phyloP scores from a whole-genome alignment of 2,329 filamentous ascomycete species.

The Taxawa tesnikishii region DNA sequence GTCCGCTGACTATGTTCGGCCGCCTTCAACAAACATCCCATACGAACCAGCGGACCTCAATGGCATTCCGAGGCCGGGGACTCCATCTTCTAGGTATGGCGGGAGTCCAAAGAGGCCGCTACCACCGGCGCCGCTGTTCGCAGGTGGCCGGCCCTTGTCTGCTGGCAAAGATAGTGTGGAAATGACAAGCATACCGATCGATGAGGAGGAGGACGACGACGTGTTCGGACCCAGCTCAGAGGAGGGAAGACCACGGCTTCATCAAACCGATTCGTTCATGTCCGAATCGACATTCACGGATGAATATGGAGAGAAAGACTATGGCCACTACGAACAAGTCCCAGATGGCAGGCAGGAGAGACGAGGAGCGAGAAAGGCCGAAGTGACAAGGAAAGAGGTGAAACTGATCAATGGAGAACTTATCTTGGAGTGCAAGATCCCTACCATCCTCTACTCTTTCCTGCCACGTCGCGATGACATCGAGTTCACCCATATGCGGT shows the following conservation, averaged over 20 bases:
- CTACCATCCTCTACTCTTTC: slow-evolving; percentile 95
- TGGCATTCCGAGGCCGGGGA: slow-evolving; percentile 79
- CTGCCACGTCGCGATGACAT: slow-evolving; percentile 82
- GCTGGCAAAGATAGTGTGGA: slow-evolving; percentile 36
- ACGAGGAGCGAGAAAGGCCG: slow-evolving; percentile 72
- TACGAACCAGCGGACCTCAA: slow-evolving; percentile 87
- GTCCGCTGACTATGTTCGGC: slow-evolving; percentile 54
- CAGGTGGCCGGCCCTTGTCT: slow-evolving; percentile 36
- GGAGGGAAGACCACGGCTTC: slow-evolving; percentile 39
- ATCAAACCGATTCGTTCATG: slow-evolving; percentile 52
- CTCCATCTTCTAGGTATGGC: slow-evolving; percentile 78
- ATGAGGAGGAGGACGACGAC: slow-evolving; percentile 48
- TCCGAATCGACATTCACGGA: slow-evolving; percentile 50
- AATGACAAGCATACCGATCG: slow-evolving; percentile 59
- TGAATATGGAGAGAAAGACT: slow-evolving; percentile 47
- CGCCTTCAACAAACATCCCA: slow-evolving; percentile 55
- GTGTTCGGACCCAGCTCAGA: slow-evolving; percentile 50
- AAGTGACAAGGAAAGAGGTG: slow-evolving; percentile 89
- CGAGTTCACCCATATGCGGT: slow-evolving; percentile 98
- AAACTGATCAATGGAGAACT: slow-evolving; percentile 95
- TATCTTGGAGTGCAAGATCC: slow-evolving; percentile 96
- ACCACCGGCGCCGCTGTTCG: slow-evolving; percentile 78
- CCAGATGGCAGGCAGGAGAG: slow-evolving; percentile 78
- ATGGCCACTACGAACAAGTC: slow-evolving; percentile 69
- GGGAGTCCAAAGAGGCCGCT: slow-evolving; percentile 77